Conservation (phyloP, 805 yeast genomes). For the Ogataea ramenticola region DNA sequence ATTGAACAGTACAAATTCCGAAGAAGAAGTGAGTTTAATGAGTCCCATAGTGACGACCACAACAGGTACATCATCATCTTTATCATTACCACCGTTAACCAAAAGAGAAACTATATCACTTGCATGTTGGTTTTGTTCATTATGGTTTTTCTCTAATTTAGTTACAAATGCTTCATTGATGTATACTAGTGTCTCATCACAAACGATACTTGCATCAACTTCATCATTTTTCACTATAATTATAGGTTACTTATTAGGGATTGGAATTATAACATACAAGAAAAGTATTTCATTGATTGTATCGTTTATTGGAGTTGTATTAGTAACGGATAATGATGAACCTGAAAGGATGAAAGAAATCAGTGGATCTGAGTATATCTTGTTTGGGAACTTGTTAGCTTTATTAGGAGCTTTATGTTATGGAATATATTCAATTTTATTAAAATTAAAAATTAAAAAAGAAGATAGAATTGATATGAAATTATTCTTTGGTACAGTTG, state of each 20-base stretch:
- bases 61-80: too few relatives aligned
- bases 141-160: constrained; percentile 89
- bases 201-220: constrained; percentile 87
- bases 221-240: constrained; percentile 88
- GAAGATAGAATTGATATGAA: constrained; percentile 79
- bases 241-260: constrained; percentile 64
- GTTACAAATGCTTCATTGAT: constrained; percentile 82
- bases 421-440: constrained; percentile 81
- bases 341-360: constrained; percentile 9
- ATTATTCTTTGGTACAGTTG: constrained; percentile 92
- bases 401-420: constrained; percentile 82
- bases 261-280: constrained; percentile 58
- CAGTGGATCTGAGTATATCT: constrained; percentile 7
- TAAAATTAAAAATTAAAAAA: constrained; percentile 64
- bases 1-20: constrained; percentile 12
- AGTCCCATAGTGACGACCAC: not conserved
- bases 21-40: not conserved
- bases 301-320: constrained; percentile 70
- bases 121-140: constrained; percentile 72
- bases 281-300: constrained; percentile 66
- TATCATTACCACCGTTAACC: constrained; percentile 25
- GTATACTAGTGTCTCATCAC: constrained; percentile 90
- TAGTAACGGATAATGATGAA: constrained; percentile 66
- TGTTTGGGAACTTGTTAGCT: constrained; percentile 76
- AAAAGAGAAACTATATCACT: constrained; percentile 61